A percentile compares a stretch with the other conserved stretches of the same genome.
phyloP scores from a whole-genome alignment of 2,329 filamentous ascomycete species.

The Moelleriella libera region DNA sequence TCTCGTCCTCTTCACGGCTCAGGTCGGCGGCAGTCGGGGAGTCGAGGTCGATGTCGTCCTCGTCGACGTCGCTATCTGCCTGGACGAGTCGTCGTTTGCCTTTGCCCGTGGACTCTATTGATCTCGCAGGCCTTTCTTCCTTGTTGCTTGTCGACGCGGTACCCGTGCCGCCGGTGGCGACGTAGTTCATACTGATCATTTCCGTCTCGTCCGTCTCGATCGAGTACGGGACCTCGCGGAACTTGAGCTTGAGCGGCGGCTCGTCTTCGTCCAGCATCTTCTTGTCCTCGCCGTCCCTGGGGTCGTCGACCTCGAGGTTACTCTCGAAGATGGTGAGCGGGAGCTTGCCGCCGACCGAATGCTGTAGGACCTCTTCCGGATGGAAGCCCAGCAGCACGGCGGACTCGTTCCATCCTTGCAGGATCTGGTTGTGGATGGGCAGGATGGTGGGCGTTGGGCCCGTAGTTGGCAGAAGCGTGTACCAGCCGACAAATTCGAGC shows the following conservation, averaged over 20 bases:
- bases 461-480: conserved; percentile 57
- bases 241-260: conserved; percentile 48
- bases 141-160: conserved; percentile 38
- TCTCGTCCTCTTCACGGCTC: conserved; percentile 46
- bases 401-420: conserved; percentile 66
- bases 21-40: conserved; percentile 23
- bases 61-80: conserved; percentile 12
- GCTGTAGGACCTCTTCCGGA: conserved; percentile 39
- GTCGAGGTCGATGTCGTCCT: conserved; percentile 17
- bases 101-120: conserved; percentile 35
- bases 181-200: conserved; percentile 93
- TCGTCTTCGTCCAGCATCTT: conserved; percentile 55
- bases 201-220: conserved; percentile 92
- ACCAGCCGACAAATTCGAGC: conserved; percentile 86
- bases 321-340: conserved; percentile 88
- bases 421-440: conserved; percentile 64
- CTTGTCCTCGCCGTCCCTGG: conserved; percentile 42
- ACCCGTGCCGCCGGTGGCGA: conserved; percentile 71
- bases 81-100: conserved; percentile 32
- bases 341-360: conserved; percentile 60
- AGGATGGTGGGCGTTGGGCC: conserved; percentile 59
- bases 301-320: conserved; percentile 57
- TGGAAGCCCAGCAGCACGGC: conserved; percentile 84
- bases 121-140: conserved; percentile 26
- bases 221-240: conserved; percentile 71